phyloP scores from a whole-genome alignment of 306 rosid genomes.

The Glycyrrhiza uralensis region DNA sequence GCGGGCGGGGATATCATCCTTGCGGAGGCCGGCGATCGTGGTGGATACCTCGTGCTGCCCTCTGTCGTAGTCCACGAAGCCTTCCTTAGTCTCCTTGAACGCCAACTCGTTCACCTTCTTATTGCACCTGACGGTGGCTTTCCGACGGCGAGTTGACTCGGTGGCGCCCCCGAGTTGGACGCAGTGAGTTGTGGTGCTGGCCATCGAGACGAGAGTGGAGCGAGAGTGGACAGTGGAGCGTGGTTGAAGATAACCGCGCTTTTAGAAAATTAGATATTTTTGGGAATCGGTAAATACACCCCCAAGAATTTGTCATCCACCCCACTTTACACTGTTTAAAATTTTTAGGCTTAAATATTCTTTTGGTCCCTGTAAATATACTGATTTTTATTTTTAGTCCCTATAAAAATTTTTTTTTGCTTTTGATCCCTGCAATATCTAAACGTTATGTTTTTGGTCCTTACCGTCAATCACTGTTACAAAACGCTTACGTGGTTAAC shows the following conservation, averaged over 20 bases:
- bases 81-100: slow-evolving; percentile 66
- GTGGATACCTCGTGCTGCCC: slow-evolving; percentile 59
- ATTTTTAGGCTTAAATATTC: too few relatives aligned
- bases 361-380: too few relatives aligned
- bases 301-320: too few relatives aligned
- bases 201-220: slow-evolving; percentile 33
- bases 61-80: slow-evolving; percentile 76
- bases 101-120: slow-evolving; percentile 36
- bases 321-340: too few relatives aligned
- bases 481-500: too few relatives aligned
- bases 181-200: slow-evolving; percentile 31
- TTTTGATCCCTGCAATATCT: too few relatives aligned
- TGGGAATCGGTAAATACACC: too few relatives aligned
- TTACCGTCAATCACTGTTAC: too few relatives aligned
- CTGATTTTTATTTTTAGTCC: too few relatives aligned
- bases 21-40: slow-evolving; percentile 55
- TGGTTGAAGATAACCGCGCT: slow-evolving; percentile 27
- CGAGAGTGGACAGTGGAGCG: neutral
- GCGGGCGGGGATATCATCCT: slow-evolving; percentile 53
- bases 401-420: too few relatives aligned
- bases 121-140: slow-evolving; percentile 24
- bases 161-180: slow-evolving; percentile 19
- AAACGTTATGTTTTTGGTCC: too few relatives aligned
- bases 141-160: slow-evolving; percentile 21
- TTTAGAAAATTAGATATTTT: neutral